Conservation (phyloP, 73 alveolate genomes). For the Durusdinium trenchii region DNA sequence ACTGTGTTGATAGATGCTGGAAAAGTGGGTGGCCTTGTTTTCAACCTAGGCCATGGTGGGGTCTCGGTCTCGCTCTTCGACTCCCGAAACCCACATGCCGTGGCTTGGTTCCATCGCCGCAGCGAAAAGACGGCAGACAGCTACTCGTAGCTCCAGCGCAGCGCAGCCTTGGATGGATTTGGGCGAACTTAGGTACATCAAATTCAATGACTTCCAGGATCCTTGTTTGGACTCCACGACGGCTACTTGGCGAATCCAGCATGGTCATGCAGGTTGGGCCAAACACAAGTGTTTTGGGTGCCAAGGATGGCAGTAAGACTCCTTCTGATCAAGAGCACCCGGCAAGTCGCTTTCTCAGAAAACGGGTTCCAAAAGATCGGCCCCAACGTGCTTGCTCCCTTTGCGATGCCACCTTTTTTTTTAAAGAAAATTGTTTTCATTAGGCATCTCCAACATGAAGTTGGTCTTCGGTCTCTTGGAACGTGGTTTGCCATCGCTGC, state of each 20-base stretch:
- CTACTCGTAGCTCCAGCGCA: neutral
- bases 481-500: conserved; percentile 78
- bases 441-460: conserved; percentile 47
- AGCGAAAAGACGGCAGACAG: neutral
- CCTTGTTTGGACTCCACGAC: conserved; percentile 24
- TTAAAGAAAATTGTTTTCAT: neutral
- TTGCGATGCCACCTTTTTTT: neutral
- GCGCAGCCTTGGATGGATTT: neutral
- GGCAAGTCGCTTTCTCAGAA: neutral
- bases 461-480: conserved; percentile 55
- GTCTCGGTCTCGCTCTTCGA: conserved; percentile 36
- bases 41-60: conserved; percentile 43
- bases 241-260: neutral
- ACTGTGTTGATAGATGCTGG: too few relatives aligned
- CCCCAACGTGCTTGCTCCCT: neutral
- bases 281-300: neutral
- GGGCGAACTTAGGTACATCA: neutral
- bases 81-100: conserved; percentile 53
- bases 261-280: neutral
- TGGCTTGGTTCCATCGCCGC: neutral
- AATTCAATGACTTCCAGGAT: conserved; percentile 29
- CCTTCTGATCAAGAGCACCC: conserved; percentile 47
- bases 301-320: conserved; percentile 50
- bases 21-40: too few relatives aligned
- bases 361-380: neutral